Evolutionary conservation across 139 green algal species (phyloP), one percentile per base, ranked within the genome.

Genomic region (Nannochloris sp.): DNA sequence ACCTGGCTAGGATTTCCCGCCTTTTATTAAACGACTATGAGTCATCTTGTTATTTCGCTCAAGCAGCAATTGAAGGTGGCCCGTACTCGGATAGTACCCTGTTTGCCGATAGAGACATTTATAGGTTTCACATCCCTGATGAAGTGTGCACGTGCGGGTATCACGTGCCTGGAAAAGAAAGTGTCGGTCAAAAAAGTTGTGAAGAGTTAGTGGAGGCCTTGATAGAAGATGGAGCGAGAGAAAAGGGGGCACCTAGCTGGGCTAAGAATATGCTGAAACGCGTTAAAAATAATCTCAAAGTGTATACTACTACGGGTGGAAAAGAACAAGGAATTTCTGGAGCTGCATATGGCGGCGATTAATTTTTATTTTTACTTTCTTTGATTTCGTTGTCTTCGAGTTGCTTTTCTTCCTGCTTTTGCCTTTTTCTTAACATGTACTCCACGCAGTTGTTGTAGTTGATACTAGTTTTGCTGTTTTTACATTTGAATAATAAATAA

Each of bases 391-490:
- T 19, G 19, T 51, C 42, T 19, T 27, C 19, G 19, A 51, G 42
- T 51, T 51, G 19, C 42, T 51, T 19, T 51, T 51, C 42, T 51
- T 51, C 42, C 42, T n/a, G n/a, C n/a, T 51, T 51, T 51, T 51
- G 19, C 42, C 19, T 51, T 19, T 51, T 51, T 19, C 42, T 19
- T 19, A 51, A 51, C 42, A 19, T 27, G 19, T 51, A 19, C 42
- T 51, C 19, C 19, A 27, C 19, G 19, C 42, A 51, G 19, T 51
- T 51, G 19, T 19, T 51, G 19, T 19, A 27, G 19, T 51, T 27
- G 19, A 27, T 51, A 51, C 19, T 51, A 27, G 19, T 51, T 51
- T 51, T 51, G 19, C 42, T 19, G 19, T 19, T 51, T 51, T 51
- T 19, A 51, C 42, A 51, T 51, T 51, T 51, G 42, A 51, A 27